Percentiles rank a stretch among this genome's conserved stretches.
Evolutionary conservation across 1,284 basidiomycete species (phyloP).

Genomic region (Apiotrichum akiyoshidainum): DNA sequence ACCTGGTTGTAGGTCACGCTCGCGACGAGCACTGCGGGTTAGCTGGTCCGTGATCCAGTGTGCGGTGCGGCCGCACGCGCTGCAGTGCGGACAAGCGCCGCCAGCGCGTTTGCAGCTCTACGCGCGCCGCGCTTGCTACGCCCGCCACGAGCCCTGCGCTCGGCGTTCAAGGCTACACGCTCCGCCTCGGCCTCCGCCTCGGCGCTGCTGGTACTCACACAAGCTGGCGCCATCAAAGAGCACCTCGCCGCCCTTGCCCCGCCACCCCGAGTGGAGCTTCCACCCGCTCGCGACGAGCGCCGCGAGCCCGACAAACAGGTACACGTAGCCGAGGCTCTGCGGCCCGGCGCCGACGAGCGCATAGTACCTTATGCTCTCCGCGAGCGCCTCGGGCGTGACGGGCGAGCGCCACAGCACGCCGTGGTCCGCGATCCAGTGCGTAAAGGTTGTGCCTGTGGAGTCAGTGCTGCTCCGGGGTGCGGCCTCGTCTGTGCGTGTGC

Average conservation of each 20-base stretch:
- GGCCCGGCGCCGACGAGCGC: slow-evolving; percentile 34
- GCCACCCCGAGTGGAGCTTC: slow-evolving; percentile 33
- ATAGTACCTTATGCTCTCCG: slow-evolving; percentile 39
- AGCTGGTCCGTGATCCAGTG: no score
- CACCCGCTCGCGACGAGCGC: slow-evolving; percentile 33
- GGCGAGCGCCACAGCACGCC: slow-evolving; percentile 47
- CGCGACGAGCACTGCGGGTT: slow-evolving; percentile 35
- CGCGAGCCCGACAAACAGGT: slow-evolving; percentile 31
- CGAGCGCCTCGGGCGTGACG: slow-evolving; percentile 40
- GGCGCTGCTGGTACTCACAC: slow-evolving; percentile 32
- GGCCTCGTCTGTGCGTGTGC: no score
- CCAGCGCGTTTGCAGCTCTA: background rate
- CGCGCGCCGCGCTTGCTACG: no score
- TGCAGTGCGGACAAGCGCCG: background rate
- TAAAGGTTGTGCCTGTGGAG: slow-evolving; percentile 43
- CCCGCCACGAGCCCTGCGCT: background rate
- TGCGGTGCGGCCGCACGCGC: no score
- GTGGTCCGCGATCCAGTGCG: slow-evolving; percentile 50
- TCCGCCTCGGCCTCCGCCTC: no score
- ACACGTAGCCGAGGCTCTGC: slow-evolving; percentile 37
- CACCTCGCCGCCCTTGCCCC: slow-evolving; percentile 39
- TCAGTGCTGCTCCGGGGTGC: no score
- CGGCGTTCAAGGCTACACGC: no score
- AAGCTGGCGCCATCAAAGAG: slow-evolving; percentile 46
- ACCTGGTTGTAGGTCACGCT: slow-evolving; percentile 45